Base-by-base conservation (phyloP, 306 rosid species). In the Oxytropis ochrocephala region DNA sequence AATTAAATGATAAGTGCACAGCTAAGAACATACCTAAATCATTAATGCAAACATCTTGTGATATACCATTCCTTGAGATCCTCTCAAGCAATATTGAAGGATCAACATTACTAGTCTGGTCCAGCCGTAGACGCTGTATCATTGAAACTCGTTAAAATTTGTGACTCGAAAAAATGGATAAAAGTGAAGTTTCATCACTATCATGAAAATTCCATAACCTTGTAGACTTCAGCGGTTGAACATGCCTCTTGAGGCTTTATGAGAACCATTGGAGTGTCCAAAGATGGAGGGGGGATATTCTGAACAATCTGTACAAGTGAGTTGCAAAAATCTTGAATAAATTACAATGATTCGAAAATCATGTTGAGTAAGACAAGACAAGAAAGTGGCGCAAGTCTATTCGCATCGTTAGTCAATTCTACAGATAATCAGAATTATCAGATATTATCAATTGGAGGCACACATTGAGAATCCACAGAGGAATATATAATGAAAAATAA, bases 231-330 rank as follows among this genome's bases (percentile, higher is more conserved):
- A 18, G 95, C 96, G 0, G 98, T 94, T 9, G 96, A 79, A 81
- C 98, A 94, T 59, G 97, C 98, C 69, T 90, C 76, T 58, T 60
- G 92, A 32, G 98, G 98, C 64, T 94, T 94, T 76, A 94, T 90
- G 79, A 94, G 98, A 81, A 89, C 92, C 96, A 94, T 85, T 41
- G 98, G 98, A 74, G 85, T 58, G 76, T 90, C 88, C 76, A 81
- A 77, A 56, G 91, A 75, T 76, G 94, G 88, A 55, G 96, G 88
- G 8, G 79, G 80, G 72, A 94, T 75, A 81, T 90, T 74, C 79
- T 94, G 76, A 64, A 94, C 98, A 78, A 90, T 71, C 97, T 94
- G 85, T 18, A 66, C 21, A 69, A 68, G 64, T 49, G 33, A 83
- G 29, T 72, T 71, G 54, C 14, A 53, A 83, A 72, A 58, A 16